Evolutionary conservation across 2,329 filamentous ascomycete genomes (phyloP).

Genomic region (Phialophora expanda): DNA sequence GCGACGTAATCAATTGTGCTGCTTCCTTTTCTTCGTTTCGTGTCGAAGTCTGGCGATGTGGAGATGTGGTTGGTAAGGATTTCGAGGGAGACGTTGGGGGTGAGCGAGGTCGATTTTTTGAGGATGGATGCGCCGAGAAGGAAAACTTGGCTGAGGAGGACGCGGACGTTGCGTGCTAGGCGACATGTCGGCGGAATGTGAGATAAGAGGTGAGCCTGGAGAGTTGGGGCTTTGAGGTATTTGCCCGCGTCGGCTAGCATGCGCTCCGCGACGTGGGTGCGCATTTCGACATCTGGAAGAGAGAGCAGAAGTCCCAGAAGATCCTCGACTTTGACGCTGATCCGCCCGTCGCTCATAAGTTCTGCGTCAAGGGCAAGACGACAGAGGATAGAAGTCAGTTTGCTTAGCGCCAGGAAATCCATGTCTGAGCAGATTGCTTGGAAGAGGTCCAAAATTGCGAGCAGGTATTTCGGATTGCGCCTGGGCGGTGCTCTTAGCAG

Average conservation of each 20-base stretch:
- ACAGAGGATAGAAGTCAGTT: constrained; percentile 34
- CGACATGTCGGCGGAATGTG: constrained; percentile 48
- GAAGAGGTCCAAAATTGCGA: constrained; percentile 33
- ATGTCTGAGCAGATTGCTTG: constrained; percentile 33
- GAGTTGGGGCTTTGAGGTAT: constrained; percentile 44
- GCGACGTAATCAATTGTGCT: constrained; percentile 64
- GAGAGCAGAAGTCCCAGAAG: constrained; percentile 30
- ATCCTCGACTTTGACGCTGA: constrained; percentile 31
- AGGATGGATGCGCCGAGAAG: constrained; percentile 30
- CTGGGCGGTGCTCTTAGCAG: constrained; percentile 15
- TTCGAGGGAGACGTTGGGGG: constrained; percentile 24
- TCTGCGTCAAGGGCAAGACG: constrained; percentile 35
- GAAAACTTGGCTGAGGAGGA: constrained; percentile 45
- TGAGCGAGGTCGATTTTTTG: background rate
- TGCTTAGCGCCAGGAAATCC: constrained; percentile 36
- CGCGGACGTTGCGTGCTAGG: constrained; percentile 48
- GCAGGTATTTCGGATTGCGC: constrained; percentile 32
- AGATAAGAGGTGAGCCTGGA: constrained; percentile 50
- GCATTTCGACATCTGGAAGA: constrained; percentile 27
- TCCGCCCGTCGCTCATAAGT: constrained; percentile 32
- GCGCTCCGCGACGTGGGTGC: constrained; percentile 30
- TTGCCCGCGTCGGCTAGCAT: constrained; percentile 33
- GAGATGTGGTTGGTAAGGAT: constrained; percentile 33
- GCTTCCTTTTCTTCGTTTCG: constrained; percentile 22
- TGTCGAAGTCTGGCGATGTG: constrained; percentile 34